A percentile compares a stretch with the other conserved stretches of the same genome.
Evolutionary conservation across 202 grass and related monocot species (phyloP).

Genomic region (Elaeis oleifera): DNA sequence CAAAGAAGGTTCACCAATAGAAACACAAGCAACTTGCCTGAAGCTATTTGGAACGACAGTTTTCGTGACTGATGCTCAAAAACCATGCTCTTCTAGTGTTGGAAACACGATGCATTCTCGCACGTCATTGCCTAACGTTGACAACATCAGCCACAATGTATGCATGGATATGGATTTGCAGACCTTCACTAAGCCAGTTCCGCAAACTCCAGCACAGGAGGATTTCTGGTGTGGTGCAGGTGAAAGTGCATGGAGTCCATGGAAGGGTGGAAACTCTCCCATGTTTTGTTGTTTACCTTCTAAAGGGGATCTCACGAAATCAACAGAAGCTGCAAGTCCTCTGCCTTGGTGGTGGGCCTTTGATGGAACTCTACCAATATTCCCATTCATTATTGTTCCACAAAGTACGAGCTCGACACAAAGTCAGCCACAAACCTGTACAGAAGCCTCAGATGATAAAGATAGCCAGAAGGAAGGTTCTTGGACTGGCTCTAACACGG

Average conservation of each 20-base stretch:
- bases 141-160: not conserved
- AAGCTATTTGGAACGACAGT: constrained; percentile 87
- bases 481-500: constrained; percentile 19
- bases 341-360: constrained; percentile 35
- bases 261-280: constrained; percentile 20
- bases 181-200: not conserved
- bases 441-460: constrained; percentile 15
- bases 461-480: constrained; percentile 10
- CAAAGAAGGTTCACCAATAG: constrained; percentile 29
- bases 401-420: not conserved
- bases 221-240: not conserved
- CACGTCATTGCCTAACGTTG: constrained; percentile 1
- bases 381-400: constrained; percentile 3
- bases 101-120: not conserved
- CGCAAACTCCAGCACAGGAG: not conserved
- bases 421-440: not conserved
- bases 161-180: not conserved
- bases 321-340: constrained; percentile 16
- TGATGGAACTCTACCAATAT: constrained; percentile 17
- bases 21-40: constrained; percentile 47
- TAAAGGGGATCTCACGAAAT: constrained; percentile 1
- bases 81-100: constrained; percentile 15
- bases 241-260: not conserved
- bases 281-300: constrained; percentile 14
- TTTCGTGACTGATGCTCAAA: constrained; percentile 38